Base-by-base conservation (phyloP, 345 rosid genomes). In the Populus simonii region DNA sequence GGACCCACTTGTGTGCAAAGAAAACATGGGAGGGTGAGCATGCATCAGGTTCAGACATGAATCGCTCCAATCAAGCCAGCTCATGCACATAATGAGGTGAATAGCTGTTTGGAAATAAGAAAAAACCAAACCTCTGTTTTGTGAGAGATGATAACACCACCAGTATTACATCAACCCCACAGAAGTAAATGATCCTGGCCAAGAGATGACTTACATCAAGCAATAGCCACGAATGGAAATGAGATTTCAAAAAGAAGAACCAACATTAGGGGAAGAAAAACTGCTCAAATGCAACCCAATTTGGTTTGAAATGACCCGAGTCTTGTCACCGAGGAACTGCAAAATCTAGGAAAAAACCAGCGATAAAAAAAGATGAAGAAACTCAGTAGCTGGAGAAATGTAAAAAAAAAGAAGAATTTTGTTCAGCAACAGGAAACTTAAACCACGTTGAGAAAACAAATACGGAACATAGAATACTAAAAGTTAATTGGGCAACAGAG, bases 271-370 rank as follows among this genome's bases (percentile, higher is more conserved):
- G 13, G 74, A 35, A 61, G 67, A 68, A 75, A 43, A 73, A 76
- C 80, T 8, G 80, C 81, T 72, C 74, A 70, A 74, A 76, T 47
- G 49, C 67, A 71, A 69, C 71, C 51, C 62, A 65, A 74, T 20
- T 63, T 73, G 36, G 73, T 76, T 67, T 72, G 84, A 45, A 72
- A 43, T 67, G 82, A 79, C 31, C 43, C 72, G 35, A 72, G 78
- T 78, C 74, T 72, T 78, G 88, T 91, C 90, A 91, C 92, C 94
- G 91, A 82, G 92, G 92, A 85, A 88, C 92, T 62, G 91, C 92
- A 81, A 83, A 91, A 83, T 87, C 94, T 88, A 88, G 82, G 85
- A 84, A 79, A 79, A 84, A 68, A 69, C 71, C 61, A 86, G 65
- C 20, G 74, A 73, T 80, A 74, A 88, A 55, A 77, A 39, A 57